Evolutionary conservation across 1,139 yeast species (phyloP), one percentile per base, ranked within the genome.

Genomic region (Taphrina sp.): DNA sequence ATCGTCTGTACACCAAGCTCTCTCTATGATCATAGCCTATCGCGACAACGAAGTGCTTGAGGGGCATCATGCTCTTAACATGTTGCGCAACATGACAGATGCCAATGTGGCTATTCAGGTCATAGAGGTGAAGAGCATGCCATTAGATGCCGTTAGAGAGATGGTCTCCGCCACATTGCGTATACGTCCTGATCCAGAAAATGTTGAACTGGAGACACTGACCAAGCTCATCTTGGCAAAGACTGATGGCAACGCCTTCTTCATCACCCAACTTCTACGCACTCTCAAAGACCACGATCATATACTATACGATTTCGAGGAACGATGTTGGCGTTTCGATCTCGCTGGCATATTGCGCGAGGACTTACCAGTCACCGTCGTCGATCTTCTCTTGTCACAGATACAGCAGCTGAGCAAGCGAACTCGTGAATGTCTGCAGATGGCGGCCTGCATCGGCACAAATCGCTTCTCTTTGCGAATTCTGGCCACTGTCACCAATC

Each of bases 181-280:
- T 3, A 14, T 38, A 12, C 44, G 41, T 4, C 24, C 29, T 26
- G 52, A 52, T 34, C n/a, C 26, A n/a, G n/a, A 20, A 23, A 28
- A 44, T 31, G 33, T 38, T 12, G 56, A 52, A 24, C 26, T 52
- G 14, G 52, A 43, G 19, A 44, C 51, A 12, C 37, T 52, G 29
- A 33, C 38, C n/a, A 29, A 38, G 22, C 29, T 43, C 5, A 38
- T 52, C 8, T 19, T 43, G 8, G 52, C 52, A 17, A 35, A 44
- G 20, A 52, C 56, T 5, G 46, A 44, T 2, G 56, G 56, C 12
- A 52, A 52, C 17, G 56, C 56, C 3, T 52, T 52, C 19, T 52
- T 52, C 42, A 52, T 52, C 17, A 43, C 52, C 5, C 56, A 52
- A 29, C 34, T 52, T 12, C 46, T 52, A n/a, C 31, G 36, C n/a